phyloP scores from a whole-genome alignment of 441 rosid species.

The Raphanus hybrid region DNA sequence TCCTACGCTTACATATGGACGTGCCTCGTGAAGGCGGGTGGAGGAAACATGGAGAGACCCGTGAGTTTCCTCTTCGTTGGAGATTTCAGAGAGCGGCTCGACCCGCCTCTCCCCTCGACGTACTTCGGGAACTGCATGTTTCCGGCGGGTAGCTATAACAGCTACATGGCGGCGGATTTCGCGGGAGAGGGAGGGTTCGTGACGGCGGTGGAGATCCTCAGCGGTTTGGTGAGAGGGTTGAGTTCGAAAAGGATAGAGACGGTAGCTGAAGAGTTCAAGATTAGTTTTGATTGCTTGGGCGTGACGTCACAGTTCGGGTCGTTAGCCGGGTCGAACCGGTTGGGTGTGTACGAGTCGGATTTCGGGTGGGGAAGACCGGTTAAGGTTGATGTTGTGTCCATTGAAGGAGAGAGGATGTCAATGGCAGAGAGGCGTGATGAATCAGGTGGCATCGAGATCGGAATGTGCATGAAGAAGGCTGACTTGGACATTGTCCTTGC shows the following conservation, averaged over 20 bases:
- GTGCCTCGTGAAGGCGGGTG: conserved; percentile 46
- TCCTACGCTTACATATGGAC: conserved; percentile 40
- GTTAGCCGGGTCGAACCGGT: conserved; percentile 55
- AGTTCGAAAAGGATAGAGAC: conserved; percentile 21
- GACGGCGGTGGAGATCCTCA: conserved; percentile 31
- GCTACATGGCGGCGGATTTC: conserved; percentile 35
- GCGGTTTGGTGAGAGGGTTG: conserved; percentile 35
- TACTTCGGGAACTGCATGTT: conserved; percentile 52
- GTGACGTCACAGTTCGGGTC: conserved; percentile 17
- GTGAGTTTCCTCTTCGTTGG: conserved; percentile 27
- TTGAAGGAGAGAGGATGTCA: conserved; percentile 36
- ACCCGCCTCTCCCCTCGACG: conserved; percentile 40
- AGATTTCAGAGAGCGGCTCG: conserved; percentile 46
- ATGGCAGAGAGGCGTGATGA: conserved; percentile 50
- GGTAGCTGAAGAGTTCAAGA: conserved; percentile 1
- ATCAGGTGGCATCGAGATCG: conserved; percentile 53
- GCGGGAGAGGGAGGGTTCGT: conserved; percentile 40
- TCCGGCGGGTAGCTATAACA: background rate
- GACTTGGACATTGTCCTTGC: conserved; percentile 39
- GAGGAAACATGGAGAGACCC: conserved; percentile 15
- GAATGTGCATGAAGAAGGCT: conserved; percentile 40
- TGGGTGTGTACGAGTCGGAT: conserved; percentile 49
- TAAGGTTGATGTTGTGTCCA: conserved; percentile 46
- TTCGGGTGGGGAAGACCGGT: conserved; percentile 66
- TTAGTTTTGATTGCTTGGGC: background rate